Conservation (phyloP, 2,329 filamentous ascomycete species). For the Diaporthe amygdali region DNA sequence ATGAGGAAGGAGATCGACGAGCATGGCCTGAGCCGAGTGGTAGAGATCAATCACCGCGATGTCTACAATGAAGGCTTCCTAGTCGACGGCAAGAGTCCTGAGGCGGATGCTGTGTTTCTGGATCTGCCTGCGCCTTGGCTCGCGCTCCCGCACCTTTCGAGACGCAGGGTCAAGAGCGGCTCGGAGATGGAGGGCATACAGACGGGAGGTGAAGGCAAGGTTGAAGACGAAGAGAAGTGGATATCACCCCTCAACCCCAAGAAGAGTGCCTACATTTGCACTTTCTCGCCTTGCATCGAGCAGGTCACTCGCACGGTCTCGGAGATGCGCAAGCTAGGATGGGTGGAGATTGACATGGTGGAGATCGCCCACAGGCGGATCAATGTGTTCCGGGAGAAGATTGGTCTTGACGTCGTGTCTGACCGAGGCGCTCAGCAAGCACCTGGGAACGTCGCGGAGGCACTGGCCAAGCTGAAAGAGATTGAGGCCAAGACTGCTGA, state of each 20-base stretch:
- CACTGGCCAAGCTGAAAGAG: constrained; percentile 72
- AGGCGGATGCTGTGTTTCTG: constrained; percentile 76
- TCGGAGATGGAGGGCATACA: constrained; percentile 29
- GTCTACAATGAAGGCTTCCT: constrained; percentile 79
- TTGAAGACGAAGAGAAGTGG: constrained; percentile 42
- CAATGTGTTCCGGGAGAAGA: constrained; percentile 80
- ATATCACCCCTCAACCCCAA: constrained; percentile 72
- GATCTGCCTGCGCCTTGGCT: constrained; percentile 84
- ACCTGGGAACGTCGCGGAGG: constrained; percentile 79
- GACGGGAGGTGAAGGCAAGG: constrained; percentile 15
- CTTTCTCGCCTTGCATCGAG: constrained; percentile 96
- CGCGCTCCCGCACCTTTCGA: constrained; percentile 76
- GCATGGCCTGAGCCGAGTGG: constrained; percentile 69
- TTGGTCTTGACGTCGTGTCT: constrained; percentile 68
- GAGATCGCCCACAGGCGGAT: constrained; percentile 82
- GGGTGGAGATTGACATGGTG: constrained; percentile 93
- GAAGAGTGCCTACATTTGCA: constrained; percentile 81
- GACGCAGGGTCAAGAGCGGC: constrained; percentile 46
- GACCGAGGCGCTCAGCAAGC: constrained; percentile 75
- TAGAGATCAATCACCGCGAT: constrained; percentile 78
- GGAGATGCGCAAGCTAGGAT: constrained; percentile 78
- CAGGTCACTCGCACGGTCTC: constrained; percentile 89
- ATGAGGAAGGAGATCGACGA: constrained; percentile 72
- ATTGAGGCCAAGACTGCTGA: constrained; percentile 73
- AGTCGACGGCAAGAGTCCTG: constrained; percentile 62